Percentiles rank a stretch among this genome's conserved stretches.
Conservation (phyloP, 1,284 basidiomycete genomes). For the Malassezia sp. region DNA sequence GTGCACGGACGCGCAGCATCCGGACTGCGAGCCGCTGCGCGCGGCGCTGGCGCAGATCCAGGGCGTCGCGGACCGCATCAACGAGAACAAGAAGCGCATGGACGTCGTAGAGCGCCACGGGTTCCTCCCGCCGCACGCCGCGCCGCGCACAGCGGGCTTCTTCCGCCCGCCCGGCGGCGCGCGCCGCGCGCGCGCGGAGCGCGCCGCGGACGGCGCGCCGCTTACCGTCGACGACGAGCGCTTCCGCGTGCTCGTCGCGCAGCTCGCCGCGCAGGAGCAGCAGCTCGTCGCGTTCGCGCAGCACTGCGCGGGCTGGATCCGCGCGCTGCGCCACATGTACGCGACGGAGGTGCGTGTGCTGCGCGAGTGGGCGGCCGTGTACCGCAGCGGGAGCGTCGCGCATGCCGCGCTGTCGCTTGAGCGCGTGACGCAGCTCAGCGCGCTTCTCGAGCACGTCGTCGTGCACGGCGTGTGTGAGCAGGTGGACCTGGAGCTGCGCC, state of each 20-base stretch:
- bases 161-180: constrained; percentile 25
- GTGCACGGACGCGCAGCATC: constrained; percentile 60
- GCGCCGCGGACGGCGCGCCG: constrained; percentile 16
- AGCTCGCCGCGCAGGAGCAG: constrained; percentile 22
- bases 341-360: constrained; percentile 21
- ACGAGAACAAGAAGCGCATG: constrained; percentile 69
- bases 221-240: constrained; percentile 20
- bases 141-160: constrained; percentile 3
- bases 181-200: constrained; percentile 25
- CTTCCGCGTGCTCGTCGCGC: constrained; percentile 21
- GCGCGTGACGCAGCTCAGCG: constrained; percentile 18
- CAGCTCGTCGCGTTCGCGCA: constrained; percentile 18
- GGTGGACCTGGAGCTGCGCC: constrained; percentile 24
- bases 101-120: constrained; percentile 54
- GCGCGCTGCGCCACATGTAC: constrained; percentile 20
- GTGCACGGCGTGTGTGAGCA: constrained; percentile 20
- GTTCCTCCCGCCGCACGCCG: constrained; percentile 1
- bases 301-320: constrained; percentile 24
- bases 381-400: constrained; percentile 1
- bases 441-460: constrained; percentile 17
- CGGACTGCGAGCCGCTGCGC: constrained; percentile 60
- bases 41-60: constrained; percentile 61
- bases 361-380: constrained; percentile 24
- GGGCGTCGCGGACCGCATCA: constrained; percentile 68
- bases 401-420: constrained; percentile 11